These are phyloP conservation scores for Starmerella potacharoeniae DNA, from an alignment of 805 yeast genomes.

Conservation along the genomic window DNA sequence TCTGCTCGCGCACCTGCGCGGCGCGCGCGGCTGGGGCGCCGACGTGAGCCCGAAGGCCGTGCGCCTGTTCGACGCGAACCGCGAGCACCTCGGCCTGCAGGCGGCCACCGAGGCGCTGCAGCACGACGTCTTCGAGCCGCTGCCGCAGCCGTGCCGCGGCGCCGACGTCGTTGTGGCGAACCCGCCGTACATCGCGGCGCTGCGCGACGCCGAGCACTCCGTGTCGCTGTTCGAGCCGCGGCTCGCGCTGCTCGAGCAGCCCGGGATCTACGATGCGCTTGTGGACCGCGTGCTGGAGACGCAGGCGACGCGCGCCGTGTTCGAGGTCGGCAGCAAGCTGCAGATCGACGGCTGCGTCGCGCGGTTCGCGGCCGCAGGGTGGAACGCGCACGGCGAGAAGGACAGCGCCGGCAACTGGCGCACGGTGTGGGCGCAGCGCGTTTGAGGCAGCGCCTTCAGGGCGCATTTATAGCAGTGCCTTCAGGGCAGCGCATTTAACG, in stretches of 20 bases:
- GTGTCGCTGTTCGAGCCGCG: conserved; percentile 66
- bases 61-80: conserved; percentile 32
- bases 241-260: conserved; percentile 66
- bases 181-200: conserved; percentile 73
- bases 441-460: no score
- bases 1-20: conserved; percentile 24
- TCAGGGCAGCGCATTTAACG: no score
- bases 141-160: neutral
- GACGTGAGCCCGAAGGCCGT: conserved; percentile 43
- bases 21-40: conserved; percentile 47
- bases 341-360: conserved; percentile 42
- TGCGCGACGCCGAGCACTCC: conserved; percentile 42
- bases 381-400: conserved; percentile 32
- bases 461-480: no score
- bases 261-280: conserved; percentile 56
- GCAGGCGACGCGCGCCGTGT: conserved; percentile 48
- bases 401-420: conserved; percentile 22
- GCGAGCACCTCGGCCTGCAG: conserved; percentile 6
- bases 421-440: conserved; percentile 21
- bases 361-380: conserved; percentile 26
- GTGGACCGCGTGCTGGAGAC: conserved; percentile 35
- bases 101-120: conserved; percentile 10
- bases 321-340: conserved; percentile 56
- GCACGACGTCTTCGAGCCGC: conserved; percentile 9
- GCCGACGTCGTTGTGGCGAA: conserved; percentile 60